Evolutionary conservation across 225 moss, liverwort and hornwort genomes (phyloP), one percentile per base, ranked within the genome.

Genomic region (Marchantia polymorpha): DNA sequence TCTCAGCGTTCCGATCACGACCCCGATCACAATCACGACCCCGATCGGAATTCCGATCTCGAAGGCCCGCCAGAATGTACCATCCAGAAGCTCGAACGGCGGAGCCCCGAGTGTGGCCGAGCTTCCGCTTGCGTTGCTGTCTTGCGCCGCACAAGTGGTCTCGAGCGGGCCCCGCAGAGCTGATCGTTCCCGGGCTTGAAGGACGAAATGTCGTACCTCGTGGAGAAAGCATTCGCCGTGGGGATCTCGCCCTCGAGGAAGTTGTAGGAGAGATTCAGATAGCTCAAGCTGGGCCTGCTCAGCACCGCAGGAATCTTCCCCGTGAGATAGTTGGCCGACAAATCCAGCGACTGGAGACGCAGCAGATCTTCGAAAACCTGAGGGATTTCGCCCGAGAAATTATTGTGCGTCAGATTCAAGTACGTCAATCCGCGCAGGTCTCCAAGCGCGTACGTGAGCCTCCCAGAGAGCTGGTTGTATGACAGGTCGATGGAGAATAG

Each of bases 251-350:
- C 72, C 22, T 23, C 27, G 9, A 72, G 72, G 39, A 13, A 7
- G 52, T 72, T 72, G 72, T 48, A 51, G 8, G 72, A 72, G 2
- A 72, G 11, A 20, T 72, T 71, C 71, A 71, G 14, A 39, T 71
- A 47, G 8, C 71, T 10, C 30, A 71, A 48, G 10, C 5, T 27
- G 29, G 31, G 50, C 2, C 13, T 72, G 72, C 10, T 4, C n/a
- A 72, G 31, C 10, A 0, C 27, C 2, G 6, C 4, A 50, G 72
- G 72, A 72, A 72, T 72, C 4, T 3, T 11, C 11, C 72, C 72
- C 50, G 51, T 12, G 3, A 72, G 51, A 17, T 52, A 20, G 17
- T 72, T 72, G 23, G 15, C 0, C 20, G 50, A 72, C 5, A 72
- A 49, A 7, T 72, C 50, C 50, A 72, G 72, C 8, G 19, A 46